Conservation (phyloP, 2,329 filamentous ascomycete species). For the Fusarium sp. region DNA sequence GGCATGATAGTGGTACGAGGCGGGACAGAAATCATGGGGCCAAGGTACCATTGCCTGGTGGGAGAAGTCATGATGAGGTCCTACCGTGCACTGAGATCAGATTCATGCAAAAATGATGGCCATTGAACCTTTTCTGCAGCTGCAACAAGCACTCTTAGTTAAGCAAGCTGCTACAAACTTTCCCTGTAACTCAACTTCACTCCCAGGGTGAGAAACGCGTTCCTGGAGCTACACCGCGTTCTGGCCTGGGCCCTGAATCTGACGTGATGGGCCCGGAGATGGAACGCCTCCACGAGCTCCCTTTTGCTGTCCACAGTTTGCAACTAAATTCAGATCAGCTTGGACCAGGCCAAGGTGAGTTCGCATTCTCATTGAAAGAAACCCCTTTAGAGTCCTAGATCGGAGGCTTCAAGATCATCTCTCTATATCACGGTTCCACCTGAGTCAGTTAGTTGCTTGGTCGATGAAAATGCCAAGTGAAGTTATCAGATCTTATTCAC, state of each 20-base stretch:
- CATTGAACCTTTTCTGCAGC: neutral
- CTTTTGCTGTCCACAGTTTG: neutral
- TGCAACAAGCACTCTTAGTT: neutral
- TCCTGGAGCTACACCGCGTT: conserved; percentile 24
- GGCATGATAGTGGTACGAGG: conserved; percentile 26
- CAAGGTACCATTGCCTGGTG: neutral
- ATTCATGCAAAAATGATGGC: conserved; percentile 15
- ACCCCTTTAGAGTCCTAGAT: neutral
- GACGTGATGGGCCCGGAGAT: neutral
- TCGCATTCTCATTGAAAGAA: neutral
- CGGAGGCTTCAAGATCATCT: neutral
- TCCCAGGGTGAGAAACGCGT: conserved; percentile 9
- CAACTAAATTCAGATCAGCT: neutral
- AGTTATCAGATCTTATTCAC: conserved; percentile 42
- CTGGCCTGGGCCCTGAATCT: neutral
- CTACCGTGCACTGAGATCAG: neutral
- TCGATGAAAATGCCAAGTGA: conserved; percentile 40
- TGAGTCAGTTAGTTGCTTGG: conserved; percentile 33
- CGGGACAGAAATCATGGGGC: conserved; percentile 14
- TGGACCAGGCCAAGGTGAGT: neutral
- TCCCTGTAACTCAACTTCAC: neutral
- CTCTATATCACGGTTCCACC: neutral
- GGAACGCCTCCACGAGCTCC: conserved; percentile 1
- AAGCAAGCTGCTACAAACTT: neutral
- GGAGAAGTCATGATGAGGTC: conserved; percentile 37